These are phyloP conservation scores for Fusarium gaditjirri DNA, from an alignment of 2,329 filamentous ascomycete species.

Conservation along the genomic window DNA sequence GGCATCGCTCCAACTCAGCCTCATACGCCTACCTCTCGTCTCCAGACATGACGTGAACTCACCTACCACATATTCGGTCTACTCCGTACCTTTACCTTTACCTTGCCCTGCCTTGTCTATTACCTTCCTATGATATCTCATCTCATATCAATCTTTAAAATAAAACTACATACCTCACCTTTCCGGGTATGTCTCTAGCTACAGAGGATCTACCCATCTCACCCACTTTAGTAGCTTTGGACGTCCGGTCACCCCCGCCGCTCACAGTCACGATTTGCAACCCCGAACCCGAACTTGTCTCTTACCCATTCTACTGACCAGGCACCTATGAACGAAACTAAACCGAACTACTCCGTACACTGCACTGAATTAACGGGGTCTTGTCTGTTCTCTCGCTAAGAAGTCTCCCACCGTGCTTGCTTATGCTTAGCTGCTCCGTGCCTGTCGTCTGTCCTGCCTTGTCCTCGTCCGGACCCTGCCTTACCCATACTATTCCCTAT, in stretches of 20 bases:
- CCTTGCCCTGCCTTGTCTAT: background rate
- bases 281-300: conserved; percentile 5
- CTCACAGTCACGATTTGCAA: conserved; percentile 26
- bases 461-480: conserved; percentile 34
- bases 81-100: conserved; percentile 12
- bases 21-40: conserved; percentile 12
- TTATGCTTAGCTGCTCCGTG: conserved; percentile 29
- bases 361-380: background rate
- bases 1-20: conserved; percentile 28
- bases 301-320: background rate
- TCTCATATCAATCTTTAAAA: background rate
- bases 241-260: conserved; percentile 27
- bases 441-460: conserved; percentile 33
- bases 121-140: conserved; percentile 1
- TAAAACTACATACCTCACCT: background rate
- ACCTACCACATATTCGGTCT: conserved; percentile 17
- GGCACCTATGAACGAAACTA: background rate
- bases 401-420: conserved; percentile 25
- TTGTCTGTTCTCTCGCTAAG: background rate
- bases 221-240: conserved; percentile 13
- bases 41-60: conserved; percentile 49
- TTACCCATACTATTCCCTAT: conserved; percentile 32
- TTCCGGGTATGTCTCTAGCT: background rate
- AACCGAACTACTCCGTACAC: background rate
- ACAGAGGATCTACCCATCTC: conserved; percentile 8